A percentile compares a stretch with the other conserved stretches of the same genome.
These are phyloP conservation scores for Didymella arachidicola DNA, from an alignment of 2,329 filamentous ascomycete genomes.

Conservation along the genomic window DNA sequence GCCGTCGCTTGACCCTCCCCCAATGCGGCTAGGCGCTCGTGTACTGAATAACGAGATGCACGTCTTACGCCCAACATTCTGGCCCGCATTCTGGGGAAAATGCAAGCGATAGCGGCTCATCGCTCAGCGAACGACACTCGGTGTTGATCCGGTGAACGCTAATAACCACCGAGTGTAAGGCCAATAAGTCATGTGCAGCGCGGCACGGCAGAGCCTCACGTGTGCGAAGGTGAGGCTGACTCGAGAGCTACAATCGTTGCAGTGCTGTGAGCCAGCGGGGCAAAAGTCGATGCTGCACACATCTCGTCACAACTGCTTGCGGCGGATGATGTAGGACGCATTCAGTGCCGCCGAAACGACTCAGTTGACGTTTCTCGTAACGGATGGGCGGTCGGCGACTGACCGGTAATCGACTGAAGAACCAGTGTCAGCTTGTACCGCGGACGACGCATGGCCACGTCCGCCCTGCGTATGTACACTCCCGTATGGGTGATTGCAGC, in stretches of 20 bases:
- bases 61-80: constrained; percentile 8
- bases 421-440: background rate
- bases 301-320: constrained; percentile 8
- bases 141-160: constrained; percentile 14
- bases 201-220: constrained; percentile 16
- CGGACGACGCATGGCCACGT: background rate
- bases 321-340: background rate
- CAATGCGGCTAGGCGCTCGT: constrained; percentile 15
- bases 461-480: background rate
- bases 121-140: constrained; percentile 14
- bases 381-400: background rate
- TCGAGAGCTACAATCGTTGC: background rate
- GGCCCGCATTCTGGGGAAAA: constrained; percentile 8
- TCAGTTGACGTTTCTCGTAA: constrained; percentile 1
- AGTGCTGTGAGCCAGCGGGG: background rate
- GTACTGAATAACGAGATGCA: background rate
- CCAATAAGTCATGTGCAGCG: constrained; percentile 6
- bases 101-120: constrained; percentile 9
- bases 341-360: constrained; percentile 4
- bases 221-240: constrained; percentile 14
- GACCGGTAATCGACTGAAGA: constrained; percentile 1
- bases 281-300: background rate
- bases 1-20: constrained; percentile 10
- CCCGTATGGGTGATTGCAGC: background rate
- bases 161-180: constrained; percentile 9